phyloP scores from a whole-genome alignment of 108 stramenopile genomes.

The Thalassiosira profunda region DNA sequence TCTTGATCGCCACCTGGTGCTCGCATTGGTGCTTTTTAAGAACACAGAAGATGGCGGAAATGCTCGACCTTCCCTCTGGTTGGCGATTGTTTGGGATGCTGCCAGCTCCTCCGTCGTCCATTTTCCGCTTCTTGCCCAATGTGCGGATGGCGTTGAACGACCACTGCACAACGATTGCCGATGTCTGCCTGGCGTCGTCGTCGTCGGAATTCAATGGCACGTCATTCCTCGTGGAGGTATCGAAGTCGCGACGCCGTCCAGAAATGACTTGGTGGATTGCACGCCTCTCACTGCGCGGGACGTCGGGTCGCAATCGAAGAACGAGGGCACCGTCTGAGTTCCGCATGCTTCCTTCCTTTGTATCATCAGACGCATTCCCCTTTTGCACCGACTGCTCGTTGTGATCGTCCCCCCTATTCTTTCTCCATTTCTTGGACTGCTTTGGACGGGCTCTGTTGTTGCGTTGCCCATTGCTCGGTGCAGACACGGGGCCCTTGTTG shows the following conservation, averaged over 20 bases:
- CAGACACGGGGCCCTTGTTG: constrained; percentile 21
- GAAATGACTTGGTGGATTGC: constrained; percentile 57
- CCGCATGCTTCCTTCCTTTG: constrained; percentile 19
- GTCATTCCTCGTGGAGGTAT: constrained; percentile 54
- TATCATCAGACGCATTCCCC: neutral
- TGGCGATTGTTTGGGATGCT: neutral
- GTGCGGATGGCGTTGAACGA: constrained; percentile 35
- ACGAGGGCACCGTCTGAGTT: no score
- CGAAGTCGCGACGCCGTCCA: constrained; percentile 55
- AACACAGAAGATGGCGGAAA: constrained; percentile 58
- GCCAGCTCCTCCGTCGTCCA: neutral
- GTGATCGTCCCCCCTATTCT: constrained; percentile 5
- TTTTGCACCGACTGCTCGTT: neutral
- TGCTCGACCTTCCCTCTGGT: neutral
- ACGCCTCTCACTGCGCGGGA: constrained; percentile 59
- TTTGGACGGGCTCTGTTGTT: neutral
- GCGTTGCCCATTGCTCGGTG: neutral
- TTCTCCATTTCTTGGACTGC: constrained; percentile 4
- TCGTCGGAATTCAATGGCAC: constrained; percentile 8
- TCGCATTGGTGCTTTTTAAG: constrained; percentile 76
- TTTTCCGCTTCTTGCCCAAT: constrained; percentile 44
- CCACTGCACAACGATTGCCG: constrained; percentile 60
- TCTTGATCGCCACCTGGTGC: constrained; percentile 67
- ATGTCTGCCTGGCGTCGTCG: constrained; percentile 6
- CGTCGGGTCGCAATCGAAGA: constrained; percentile 53